These are phyloP conservation scores for Camelina neglecta DNA, from an alignment of 345 rosid species.

Conservation along the genomic window DNA sequence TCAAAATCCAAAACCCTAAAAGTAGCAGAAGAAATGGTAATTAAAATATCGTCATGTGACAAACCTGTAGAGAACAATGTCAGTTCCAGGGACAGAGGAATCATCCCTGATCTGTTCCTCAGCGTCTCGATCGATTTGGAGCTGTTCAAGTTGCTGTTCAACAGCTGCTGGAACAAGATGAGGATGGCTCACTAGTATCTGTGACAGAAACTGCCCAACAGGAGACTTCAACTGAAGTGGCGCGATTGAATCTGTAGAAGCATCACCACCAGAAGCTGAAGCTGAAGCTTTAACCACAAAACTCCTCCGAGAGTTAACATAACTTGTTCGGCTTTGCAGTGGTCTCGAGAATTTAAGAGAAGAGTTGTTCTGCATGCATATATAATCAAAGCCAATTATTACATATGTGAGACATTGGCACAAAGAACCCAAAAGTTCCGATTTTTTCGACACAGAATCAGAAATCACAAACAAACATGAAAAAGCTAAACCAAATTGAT, in stretches of 20 bases:
- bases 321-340: constrained; percentile 41
- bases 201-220: constrained; percentile 81
- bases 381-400: background rate
- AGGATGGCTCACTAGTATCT: constrained; percentile 84
- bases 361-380: constrained; percentile 15
- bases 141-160: constrained; percentile 93
- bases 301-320: constrained; percentile 51
- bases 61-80: constrained; percentile 84
- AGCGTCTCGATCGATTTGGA: constrained; percentile 78
- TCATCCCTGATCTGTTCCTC: constrained; percentile 63
- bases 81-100: constrained; percentile 66
- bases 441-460: background rate
- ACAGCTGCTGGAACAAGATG: constrained; percentile 97
- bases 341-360: constrained; percentile 24
- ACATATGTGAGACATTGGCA: background rate
- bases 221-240: constrained; percentile 93
- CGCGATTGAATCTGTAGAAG: constrained; percentile 61
- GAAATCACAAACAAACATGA: background rate
- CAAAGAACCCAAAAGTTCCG: background rate
- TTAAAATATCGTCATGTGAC: constrained; percentile 3
- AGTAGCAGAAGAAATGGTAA: background rate
- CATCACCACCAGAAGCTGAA: constrained; percentile 47
- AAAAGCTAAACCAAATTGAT: background rate
- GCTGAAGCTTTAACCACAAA: constrained; percentile 67
- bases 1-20: constrained; percentile 6